Percentiles rank a stretch among this genome's conserved stretches.
phyloP scores from a whole-genome alignment of 495 filamentous ascomycete genomes.

The Neurospora sp. region DNA sequence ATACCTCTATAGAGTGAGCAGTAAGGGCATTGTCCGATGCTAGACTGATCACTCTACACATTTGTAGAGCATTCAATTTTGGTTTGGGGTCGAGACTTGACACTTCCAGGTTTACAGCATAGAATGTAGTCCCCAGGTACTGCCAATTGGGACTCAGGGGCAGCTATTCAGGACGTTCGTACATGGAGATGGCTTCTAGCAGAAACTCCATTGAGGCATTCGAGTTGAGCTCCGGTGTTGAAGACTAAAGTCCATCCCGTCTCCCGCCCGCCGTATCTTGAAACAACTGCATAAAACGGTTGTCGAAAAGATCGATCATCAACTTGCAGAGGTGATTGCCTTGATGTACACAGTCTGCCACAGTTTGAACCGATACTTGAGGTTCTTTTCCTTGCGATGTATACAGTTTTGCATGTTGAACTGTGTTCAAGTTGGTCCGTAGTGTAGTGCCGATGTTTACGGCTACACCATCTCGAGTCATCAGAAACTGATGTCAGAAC shows the following conservation, averaged over 20 bases:
- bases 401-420: neutral
- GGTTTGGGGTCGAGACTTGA: neutral
- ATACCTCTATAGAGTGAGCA: neutral
- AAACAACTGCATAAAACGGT: neutral
- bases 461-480: neutral
- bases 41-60: neutral
- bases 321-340: neutral
- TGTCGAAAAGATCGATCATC: neutral
- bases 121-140: fast-evolving
- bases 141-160: neutral
- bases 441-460: neutral
- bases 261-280: neutral
- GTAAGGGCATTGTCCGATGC: neutral
- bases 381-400: neutral
- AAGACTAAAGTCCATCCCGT: neutral
- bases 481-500: neutral
- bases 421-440: neutral
- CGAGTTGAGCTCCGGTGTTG: neutral
- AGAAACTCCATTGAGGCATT: neutral
- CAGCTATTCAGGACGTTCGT: neutral
- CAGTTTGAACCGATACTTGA: neutral
- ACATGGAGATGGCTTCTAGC: neutral
- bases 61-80: neutral
- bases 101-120: neutral
- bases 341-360: neutral